Evolutionary conservation across 768 basidiomycete species (phyloP).

Genomic region (Mycena galericulata): DNA sequence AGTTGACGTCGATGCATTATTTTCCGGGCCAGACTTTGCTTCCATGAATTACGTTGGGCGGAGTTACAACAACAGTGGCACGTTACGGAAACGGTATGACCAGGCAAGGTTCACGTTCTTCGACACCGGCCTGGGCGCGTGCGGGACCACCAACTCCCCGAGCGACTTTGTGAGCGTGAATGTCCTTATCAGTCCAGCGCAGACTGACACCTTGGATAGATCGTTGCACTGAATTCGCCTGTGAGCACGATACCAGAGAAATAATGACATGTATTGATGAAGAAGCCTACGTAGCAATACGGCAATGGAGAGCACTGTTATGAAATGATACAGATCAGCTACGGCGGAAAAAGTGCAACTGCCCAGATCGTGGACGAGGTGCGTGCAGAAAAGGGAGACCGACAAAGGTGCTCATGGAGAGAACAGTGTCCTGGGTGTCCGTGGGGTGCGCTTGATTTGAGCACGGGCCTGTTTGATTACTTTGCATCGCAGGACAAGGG

Average conservation of each 20-base stretch:
- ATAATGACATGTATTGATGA: not conserved
- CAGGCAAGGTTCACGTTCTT: slow-evolving; percentile 47
- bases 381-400: slow-evolving; percentile 24
- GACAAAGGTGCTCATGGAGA: not conserved
- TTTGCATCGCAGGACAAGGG: slow-evolving; percentile 61
- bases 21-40: not conserved
- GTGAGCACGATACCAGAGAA: slow-evolving; percentile 23
- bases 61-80: not conserved
- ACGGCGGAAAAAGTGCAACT: slow-evolving; percentile 56
- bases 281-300: not conserved
- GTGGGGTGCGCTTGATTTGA: slow-evolving; percentile 72
- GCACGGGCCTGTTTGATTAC: slow-evolving; percentile 66
- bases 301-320: slow-evolving; percentile 55
- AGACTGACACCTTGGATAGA: slow-evolving; percentile 40
- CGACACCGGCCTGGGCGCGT: slow-evolving; percentile 58
- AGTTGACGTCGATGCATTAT: slow-evolving; percentile 2
- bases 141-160: slow-evolving; percentile 52
- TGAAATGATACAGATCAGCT: slow-evolving; percentile 64
- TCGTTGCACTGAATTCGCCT: slow-evolving; percentile 54
- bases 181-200: not conserved
- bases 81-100: slow-evolving; percentile 44
- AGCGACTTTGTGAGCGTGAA: slow-evolving; percentile 55
- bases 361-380: slow-evolving; percentile 71
- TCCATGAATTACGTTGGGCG: not conserved
- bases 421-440: slow-evolving; percentile 65